phyloP scores from a whole-genome alignment of 148 eudicot genomes.

The Camellia lanceoleosa region DNA sequence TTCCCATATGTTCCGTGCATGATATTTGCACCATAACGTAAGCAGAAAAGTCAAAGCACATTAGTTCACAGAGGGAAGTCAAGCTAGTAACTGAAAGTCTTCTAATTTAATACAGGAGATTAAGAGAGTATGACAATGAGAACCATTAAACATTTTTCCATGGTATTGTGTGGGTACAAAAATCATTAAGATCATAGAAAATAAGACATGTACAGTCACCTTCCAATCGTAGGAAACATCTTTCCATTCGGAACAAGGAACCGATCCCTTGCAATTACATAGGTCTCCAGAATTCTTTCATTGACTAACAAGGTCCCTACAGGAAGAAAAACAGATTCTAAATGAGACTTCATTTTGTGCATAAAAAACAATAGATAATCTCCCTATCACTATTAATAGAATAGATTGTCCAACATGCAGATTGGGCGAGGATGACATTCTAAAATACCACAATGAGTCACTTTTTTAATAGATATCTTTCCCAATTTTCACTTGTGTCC shows the following conservation, averaged over 20 bases:
- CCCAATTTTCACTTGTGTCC: neutral
- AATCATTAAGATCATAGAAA: neutral
- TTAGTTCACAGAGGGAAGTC: neutral
- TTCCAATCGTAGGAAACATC: constrained; percentile 97
- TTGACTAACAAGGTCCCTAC: constrained; percentile 89
- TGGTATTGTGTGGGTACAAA: neutral
- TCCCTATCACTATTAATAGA: neutral
- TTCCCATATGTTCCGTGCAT: neutral
- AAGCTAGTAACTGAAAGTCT: neutral
- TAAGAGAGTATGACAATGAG: neutral
- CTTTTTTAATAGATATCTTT: neutral
- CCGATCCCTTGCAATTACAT: constrained; percentile 92
- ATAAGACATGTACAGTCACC: constrained; percentile 37
- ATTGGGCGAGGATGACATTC: no score
- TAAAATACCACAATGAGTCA: neutral
- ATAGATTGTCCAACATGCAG: neutral
- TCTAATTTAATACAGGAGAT: no score
- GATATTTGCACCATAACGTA: neutral
- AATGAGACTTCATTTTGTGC: neutral
- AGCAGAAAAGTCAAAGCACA: neutral
- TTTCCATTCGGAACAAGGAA: constrained; percentile 91
- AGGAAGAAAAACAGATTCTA: constrained; percentile 4
- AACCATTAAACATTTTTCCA: neutral
- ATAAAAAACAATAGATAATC: neutral
- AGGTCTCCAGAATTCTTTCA: constrained; percentile 97